Percentiles rank a stretch among this genome's conserved stretches.
Evolutionary conservation across 1,284 basidiomycete species (phyloP).

Genomic region (Fomitopsis schrenkii): DNA sequence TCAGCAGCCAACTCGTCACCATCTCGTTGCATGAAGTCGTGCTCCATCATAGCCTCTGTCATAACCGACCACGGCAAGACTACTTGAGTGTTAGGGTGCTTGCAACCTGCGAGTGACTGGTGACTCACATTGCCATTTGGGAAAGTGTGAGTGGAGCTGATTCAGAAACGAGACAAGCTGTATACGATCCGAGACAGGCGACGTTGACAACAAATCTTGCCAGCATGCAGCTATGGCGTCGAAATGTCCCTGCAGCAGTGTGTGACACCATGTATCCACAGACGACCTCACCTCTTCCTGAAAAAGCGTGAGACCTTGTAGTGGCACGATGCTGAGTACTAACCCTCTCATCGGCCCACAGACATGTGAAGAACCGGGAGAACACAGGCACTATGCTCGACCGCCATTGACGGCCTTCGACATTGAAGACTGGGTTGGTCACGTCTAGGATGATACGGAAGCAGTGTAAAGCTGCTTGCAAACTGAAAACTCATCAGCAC

Average conservation of each 20-base stretch:
- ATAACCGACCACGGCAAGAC: slow-evolving; percentile 62
- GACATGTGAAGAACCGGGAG: slow-evolving; percentile 51
- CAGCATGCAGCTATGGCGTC: slow-evolving; percentile 62
- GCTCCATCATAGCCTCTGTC: slow-evolving; percentile 53
- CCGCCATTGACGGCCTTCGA: slow-evolving; percentile 65
- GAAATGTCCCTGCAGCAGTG: slow-evolving; percentile 58
- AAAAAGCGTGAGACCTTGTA: slow-evolving; percentile 7
- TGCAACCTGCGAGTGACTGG: not conserved
- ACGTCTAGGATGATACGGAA: slow-evolving; percentile 64
- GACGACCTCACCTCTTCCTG: slow-evolving; percentile 66
- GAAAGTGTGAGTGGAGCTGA: slow-evolving; percentile 61
- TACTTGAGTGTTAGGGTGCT: slow-evolving; percentile 21
- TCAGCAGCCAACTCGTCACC: slow-evolving; percentile 40
- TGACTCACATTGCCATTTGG: slow-evolving; percentile 53
- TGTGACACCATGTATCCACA: slow-evolving; percentile 51
- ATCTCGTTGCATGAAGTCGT: slow-evolving; percentile 40
- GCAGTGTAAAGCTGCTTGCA: slow-evolving; percentile 41
- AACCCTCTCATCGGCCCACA: slow-evolving; percentile 65
- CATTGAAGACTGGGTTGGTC: slow-evolving; percentile 51
- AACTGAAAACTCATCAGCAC: slow-evolving; percentile 16
- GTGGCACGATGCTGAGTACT: not conserved
- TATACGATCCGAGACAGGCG: slow-evolving; percentile 51
- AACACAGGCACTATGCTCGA: slow-evolving; percentile 56
- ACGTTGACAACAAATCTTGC: slow-evolving; percentile 53
- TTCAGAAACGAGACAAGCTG: slow-evolving; percentile 57